Conservation (phyloP, 805 yeast genomes). For the Candida krabiensis region DNA sequence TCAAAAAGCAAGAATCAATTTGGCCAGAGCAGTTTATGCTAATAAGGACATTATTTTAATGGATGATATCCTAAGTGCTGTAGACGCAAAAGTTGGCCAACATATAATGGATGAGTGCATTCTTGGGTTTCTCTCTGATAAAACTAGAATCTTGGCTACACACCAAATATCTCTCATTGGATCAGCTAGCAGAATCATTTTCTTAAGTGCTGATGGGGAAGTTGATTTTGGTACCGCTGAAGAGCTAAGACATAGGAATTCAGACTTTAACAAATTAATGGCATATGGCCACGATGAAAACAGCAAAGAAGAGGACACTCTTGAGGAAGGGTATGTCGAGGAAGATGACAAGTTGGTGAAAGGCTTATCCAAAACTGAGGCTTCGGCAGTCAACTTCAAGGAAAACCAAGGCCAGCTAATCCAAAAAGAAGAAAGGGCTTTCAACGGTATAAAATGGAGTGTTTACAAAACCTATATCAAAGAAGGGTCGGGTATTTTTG, state of each 20-base stretch:
- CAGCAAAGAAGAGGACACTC: constrained; percentile 32
- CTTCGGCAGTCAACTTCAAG: no score
- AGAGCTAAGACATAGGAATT: constrained; percentile 47
- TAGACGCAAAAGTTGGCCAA: constrained; percentile 81
- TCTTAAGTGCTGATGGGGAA: constrained; percentile 61
- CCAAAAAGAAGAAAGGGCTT: constrained; percentile 32
- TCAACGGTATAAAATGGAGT: constrained; percentile 38
- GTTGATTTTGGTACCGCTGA: constrained; percentile 59
- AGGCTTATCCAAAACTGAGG: no score
- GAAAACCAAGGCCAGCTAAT: constrained; percentile 31
- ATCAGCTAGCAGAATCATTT: constrained; percentile 66
- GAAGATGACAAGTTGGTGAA: no score
- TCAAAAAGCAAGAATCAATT: constrained; percentile 76
- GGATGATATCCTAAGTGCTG: constrained; percentile 80
- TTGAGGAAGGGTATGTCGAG: no score
- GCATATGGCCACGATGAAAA: constrained; percentile 32
- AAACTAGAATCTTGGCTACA: constrained; percentile 76
- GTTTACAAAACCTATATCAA: constrained; percentile 52
- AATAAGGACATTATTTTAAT: constrained; percentile 62
- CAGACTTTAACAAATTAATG: constrained; percentile 51
- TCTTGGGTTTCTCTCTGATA: constrained; percentile 49
- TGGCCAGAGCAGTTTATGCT: constrained; percentile 78
- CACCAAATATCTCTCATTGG: constrained; percentile 75
- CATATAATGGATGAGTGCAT: constrained; percentile 74
- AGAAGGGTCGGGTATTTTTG: constrained; percentile 60